phyloP scores from a whole-genome alignment of 1,284 basidiomycete species.

The Fomitopsis schrenkii region DNA sequence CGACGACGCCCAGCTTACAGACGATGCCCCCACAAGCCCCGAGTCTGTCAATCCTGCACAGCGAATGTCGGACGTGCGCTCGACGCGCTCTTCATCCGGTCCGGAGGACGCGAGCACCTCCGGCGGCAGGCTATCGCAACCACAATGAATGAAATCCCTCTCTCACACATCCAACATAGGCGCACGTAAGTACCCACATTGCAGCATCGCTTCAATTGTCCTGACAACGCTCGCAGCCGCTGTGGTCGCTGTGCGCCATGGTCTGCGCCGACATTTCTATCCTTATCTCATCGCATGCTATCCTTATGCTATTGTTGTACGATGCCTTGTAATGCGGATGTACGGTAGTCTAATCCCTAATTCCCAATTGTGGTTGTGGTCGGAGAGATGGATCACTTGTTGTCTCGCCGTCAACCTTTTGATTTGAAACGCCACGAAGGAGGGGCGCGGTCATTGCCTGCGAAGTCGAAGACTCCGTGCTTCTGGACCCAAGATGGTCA shows the following conservation, averaged over 20 bases:
- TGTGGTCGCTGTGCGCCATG: background rate
- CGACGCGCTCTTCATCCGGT: conserved; percentile 22
- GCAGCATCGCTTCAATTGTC: background rate
- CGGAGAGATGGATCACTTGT: background rate
- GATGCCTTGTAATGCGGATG: conserved; percentile 4
- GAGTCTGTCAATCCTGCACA: conserved; percentile 10
- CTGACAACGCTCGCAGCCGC: background rate
- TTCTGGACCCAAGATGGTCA: background rate
- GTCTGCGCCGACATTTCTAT: background rate
- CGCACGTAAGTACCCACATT: background rate
- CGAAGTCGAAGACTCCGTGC: background rate
- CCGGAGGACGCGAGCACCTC: conserved; percentile 1
- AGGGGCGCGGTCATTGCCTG: background rate
- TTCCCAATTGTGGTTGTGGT: background rate
- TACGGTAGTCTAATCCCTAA: conserved; percentile 5
- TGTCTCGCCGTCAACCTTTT: background rate
- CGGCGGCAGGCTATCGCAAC: conserved; percentile 2
- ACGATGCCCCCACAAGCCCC: conserved; percentile 11
- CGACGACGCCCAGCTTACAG: conserved; percentile 22
- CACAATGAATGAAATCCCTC: background rate
- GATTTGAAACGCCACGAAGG: conserved; percentile 1
- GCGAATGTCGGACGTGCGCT: conserved; percentile 25
- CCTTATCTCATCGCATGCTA: conserved; percentile 2
- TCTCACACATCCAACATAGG: background rate
- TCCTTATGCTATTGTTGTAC: conserved; percentile 6